Base-by-base conservation (phyloP, 2,329 filamentous ascomycete species). In the Curvularia sp. region DNA sequence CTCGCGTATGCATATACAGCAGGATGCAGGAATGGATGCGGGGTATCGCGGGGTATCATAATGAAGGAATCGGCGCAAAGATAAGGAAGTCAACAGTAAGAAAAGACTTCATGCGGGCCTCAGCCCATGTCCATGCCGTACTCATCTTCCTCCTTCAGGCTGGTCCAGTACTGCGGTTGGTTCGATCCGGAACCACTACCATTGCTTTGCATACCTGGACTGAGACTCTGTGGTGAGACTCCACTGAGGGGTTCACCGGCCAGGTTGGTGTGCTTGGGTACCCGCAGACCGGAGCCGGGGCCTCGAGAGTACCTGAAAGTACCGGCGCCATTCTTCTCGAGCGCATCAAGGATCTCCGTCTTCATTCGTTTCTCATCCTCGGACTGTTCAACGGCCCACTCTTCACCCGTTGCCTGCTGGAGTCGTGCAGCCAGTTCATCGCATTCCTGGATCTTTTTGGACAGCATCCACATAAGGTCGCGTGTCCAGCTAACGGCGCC, bases 311-410 rank as follows among this genome's bases (percentile, higher is more conserved):
- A 99, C 12, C 86, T 86, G 75, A 96, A 93, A n/a, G 84, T 88
- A 32, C 83, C 84, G 7, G 84, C 80, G 43, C 91, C 89, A 64
- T 93, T 95, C 82, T 90, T 93, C 75, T 89, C 83, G 73, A 97
- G 86, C 18, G 94, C 90, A 70, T 96, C 92, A 75, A 93, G 84
- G 47, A 98, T 86, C 77, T 99, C 95, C 1, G 90, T 92, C 64
- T 93, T 91, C 95, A 99, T 98, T 41, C 95, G 90, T 75, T 89
- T 89, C 82, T 98, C 94, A 54, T 98, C 95, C 64, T 99, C 95
- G 1, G 89, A 92, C 65, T 91, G 63, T 25, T 78, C 74, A 7
- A 61, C 62, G 2, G 64, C 50, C 66, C 69, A 74, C 42, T 73
- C 72, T 47, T 77, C 73, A 4, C 74, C 75, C 46, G 73, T 76